Conservation (phyloP, 1,284 basidiomycete genomes). For the Neolentinus lepideus region DNA sequence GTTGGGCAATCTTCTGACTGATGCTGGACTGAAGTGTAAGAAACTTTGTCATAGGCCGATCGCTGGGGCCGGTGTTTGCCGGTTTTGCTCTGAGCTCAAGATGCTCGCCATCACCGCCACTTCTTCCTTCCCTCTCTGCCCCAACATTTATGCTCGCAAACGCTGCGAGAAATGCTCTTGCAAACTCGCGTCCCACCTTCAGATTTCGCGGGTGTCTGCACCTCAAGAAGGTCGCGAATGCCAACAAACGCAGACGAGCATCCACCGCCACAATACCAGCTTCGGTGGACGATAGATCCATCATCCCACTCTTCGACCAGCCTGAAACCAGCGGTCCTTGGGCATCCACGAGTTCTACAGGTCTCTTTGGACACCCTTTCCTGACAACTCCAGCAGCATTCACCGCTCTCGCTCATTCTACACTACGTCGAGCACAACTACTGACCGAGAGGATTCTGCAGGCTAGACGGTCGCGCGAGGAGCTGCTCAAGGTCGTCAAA, state of each 20-base stretch:
- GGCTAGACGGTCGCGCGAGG: constrained; percentile 55
- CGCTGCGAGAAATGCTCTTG: constrained; percentile 33
- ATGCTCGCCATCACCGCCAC: not conserved
- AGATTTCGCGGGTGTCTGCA: constrained; percentile 39
- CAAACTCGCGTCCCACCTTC: constrained; percentile 29
- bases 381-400: constrained; percentile 59
- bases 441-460: constrained; percentile 71
- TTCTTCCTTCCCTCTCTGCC: not conserved
- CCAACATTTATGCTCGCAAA: constrained; percentile 46
- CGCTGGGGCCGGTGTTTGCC: not conserved
- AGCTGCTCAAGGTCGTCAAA: constrained; percentile 83
- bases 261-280: constrained; percentile 40
- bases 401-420: constrained; percentile 58
- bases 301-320: constrained; percentile 67
- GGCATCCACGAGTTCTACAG: constrained; percentile 41
- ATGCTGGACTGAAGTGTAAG: too few relatives aligned
- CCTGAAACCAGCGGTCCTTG: constrained; percentile 23
- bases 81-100: not conserved
- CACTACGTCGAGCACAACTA: constrained; percentile 64
- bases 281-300: constrained; percentile 52
- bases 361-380: constrained; percentile 66
- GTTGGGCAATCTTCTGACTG: too few relatives aligned
- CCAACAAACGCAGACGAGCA: constrained; percentile 16
- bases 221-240: constrained; percentile 15
- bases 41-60: too few relatives aligned